Conservation (phyloP, 352 stramenopile species). For the Phytophthora megakarya region DNA sequence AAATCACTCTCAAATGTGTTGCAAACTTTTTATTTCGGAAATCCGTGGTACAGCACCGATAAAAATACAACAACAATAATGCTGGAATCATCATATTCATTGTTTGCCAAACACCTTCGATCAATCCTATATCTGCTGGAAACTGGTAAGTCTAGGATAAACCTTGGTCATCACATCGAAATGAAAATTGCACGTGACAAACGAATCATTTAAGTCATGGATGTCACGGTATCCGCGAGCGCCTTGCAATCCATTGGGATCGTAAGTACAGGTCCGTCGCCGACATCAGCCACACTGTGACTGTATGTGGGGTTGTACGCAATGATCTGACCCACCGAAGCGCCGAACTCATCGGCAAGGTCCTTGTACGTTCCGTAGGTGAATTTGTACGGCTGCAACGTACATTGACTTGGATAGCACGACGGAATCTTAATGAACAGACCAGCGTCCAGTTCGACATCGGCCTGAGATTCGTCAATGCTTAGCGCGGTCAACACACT, state of each 20-base stretch:
- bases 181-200: background rate
- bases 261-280: background rate
- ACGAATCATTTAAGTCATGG: background rate
- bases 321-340: background rate
- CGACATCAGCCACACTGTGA: background rate
- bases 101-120: too few species aligned
- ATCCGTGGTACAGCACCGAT: too few species aligned
- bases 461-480: slow-evolving; percentile 25
- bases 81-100: too few species aligned
- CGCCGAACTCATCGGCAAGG: background rate
- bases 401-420: slow-evolving; percentile 30
- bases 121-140: too few species aligned
- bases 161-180: background rate
- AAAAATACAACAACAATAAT: slow-evolving; percentile 24
- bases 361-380: background rate
- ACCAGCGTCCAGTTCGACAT: slow-evolving; percentile 1
- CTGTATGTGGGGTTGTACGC: background rate
- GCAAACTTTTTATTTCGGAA: background rate
- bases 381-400: slow-evolving; percentile 19
- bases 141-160: background rate
- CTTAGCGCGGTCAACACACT: slow-evolving; percentile 13
- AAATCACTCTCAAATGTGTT: background rate
- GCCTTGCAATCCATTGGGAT: background rate
- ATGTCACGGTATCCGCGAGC: background rate
- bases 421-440: slow-evolving; percentile 2